Base-by-base conservation (phyloP, 495 filamentous ascomycete genomes). In the Penicillium nucicola region DNA sequence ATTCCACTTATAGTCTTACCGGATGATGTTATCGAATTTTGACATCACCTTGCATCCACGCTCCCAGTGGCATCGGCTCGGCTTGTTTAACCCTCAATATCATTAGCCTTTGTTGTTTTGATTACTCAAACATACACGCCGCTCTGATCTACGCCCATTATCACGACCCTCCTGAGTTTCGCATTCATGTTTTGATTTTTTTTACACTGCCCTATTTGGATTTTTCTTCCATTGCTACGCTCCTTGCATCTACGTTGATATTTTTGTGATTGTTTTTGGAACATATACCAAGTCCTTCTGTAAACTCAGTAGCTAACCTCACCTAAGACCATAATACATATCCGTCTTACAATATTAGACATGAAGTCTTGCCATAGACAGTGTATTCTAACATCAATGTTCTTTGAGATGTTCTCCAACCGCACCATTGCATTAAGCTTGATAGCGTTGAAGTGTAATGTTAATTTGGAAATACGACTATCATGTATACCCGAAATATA, bases 1-100 rank as follows among this genome's bases (percentile, higher is more conserved):
- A 44, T 74, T 76, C 12, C 39, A 53, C 30, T 42, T 48, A 18
- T 61, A 45, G 49, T 52, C 28, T 30, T 20, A 14, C 36, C 30
- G 42, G 37, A 20, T 61, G 48, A 51, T 52, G 22, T 30, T 20
- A 14, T 37, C 30, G 42, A 42, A 20, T 22, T 50, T 18, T 19
- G 38, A 48, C 40, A 30, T 39, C 20, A 30, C 31, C 34, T 49
- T 55, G 55, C 52, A 58, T 53, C 53, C 50, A 58, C 46, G 23
- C 31, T 30, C 39, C 14, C 19, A 35, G 48, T 60, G 56, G 50
- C 55, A 20, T 36, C 32, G 19, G 20, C 41, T 36, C 32, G 19
- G 20, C 41, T 45, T 34, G 46, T 31, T 48, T 2, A 31, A 52
- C 18, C 20, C 15, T 20, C 20, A 40, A 18, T 8, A 18, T 19